These are phyloP conservation scores for Trypanosomatidae sp. DNA, from an alignment of 208 protist genomes.

Conservation along the genomic window DNA sequence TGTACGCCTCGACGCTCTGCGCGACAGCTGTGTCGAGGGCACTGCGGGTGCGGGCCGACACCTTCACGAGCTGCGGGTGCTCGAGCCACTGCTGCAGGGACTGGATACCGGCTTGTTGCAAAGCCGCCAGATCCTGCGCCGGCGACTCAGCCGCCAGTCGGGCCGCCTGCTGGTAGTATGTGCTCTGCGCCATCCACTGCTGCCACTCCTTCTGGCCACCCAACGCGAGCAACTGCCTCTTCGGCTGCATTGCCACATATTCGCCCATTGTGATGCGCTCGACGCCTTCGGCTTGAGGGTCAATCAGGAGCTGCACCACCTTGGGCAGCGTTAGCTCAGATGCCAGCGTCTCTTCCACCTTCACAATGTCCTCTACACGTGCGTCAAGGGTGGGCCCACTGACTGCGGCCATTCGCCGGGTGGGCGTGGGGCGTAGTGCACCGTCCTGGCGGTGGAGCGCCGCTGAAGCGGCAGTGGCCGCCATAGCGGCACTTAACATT, in stretches of 20 bases:
- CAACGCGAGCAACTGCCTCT: conserved; percentile 67
- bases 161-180: conserved; percentile 72
- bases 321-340: conserved; percentile 53
- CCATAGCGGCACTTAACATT: neutral
- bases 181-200: conserved; percentile 71
- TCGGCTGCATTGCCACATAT: conserved; percentile 78
- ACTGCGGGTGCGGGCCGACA: conserved; percentile 71
- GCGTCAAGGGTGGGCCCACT: conserved; percentile 53
- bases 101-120: conserved; percentile 73
- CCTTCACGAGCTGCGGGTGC: conserved; percentile 67
- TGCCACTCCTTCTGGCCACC: conserved; percentile 61
- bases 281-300: conserved; percentile 60
- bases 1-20: conserved; percentile 68
- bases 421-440: conserved; percentile 23
- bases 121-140: conserved; percentile 54
- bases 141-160: conserved; percentile 61
- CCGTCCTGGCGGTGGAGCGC: conserved; percentile 14
- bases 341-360: conserved; percentile 48
- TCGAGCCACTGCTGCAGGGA: conserved; percentile 83
- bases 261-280: conserved; percentile 71
- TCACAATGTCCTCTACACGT: conserved; percentile 70
- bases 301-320: conserved; percentile 79
- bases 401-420: conserved; percentile 33
- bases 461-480: neutral
- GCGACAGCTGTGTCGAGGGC: conserved; percentile 79